Evolutionary conservation across 495 filamentous ascomycete genomes (phyloP), one percentile per base, ranked within the genome.

Genomic region (Penicillium cataractarum): DNA sequence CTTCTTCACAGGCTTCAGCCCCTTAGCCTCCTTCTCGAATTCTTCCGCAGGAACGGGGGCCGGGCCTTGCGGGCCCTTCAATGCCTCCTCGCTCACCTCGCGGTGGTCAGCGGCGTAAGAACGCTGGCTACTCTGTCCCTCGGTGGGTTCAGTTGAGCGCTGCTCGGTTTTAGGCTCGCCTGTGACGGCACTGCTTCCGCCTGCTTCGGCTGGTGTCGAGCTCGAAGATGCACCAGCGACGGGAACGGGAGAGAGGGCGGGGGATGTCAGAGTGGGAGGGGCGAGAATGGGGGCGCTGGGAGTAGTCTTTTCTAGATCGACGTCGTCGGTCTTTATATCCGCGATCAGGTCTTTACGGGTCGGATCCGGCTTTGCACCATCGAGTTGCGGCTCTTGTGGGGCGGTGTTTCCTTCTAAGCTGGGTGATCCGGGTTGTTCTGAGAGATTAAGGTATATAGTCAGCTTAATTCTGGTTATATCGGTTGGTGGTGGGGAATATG

Each of bases 381-480:
- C 55, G 10, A 66, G 49, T 5, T 57, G 62, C 0, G 65, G 65
- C 5, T 66, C 59, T 27, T 70, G 58, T 3, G 62, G 57, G 3
- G 70, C 68, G 1, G 76, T 76, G 54, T 74, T 72, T 21, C 22
- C 46, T 3, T 69, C 68, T 31, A 66, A 52, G 0, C 24, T 15
- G 1, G 72, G 72, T 21, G 74, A 71, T 33, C 68, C 70, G 17
- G 70, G 74, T 76, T 79, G 76, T 33, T 76, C 76, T 79, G 56
- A 8, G 13, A 7, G 5, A 33, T 21, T 24, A 0, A 29, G 35
- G 35, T 13, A 1, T 13, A 1, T 39, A 17, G 13, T 39, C 17
- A 39, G 35, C 35, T 17, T 39, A n/a, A 3, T 39, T 39, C 0
- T 5, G 4, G 13, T 19, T 17, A n/a, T 33, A 7, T 29, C 0